phyloP scores from a whole-genome alignment of 257 asterid genomes.

The Solanum bukasovii region DNA sequence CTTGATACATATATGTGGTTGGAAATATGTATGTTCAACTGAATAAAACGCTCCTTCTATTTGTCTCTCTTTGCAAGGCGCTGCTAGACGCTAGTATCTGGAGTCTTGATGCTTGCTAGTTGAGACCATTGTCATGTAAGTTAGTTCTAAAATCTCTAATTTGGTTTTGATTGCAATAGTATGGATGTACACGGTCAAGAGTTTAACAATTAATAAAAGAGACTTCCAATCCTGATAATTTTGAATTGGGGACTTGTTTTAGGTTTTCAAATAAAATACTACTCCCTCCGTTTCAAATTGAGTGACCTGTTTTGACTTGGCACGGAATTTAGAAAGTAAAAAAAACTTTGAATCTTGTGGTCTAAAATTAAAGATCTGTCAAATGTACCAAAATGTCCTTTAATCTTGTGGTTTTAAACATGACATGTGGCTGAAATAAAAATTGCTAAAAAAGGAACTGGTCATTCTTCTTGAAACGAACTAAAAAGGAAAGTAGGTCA shows the following conservation, averaged over 20 bases:
- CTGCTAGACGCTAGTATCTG: background rate
- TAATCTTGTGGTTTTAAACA: background rate
- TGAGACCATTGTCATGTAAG: background rate
- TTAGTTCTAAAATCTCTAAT: background rate
- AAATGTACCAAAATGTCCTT: background rate
- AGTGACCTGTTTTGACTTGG: background rate
- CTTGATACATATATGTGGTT: background rate
- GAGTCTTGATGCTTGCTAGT: background rate
- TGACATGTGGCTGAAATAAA: background rate
- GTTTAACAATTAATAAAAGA: background rate
- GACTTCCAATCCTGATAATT: background rate
- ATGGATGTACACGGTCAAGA: background rate
- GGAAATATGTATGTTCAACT: background rate
- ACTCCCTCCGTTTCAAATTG: background rate
- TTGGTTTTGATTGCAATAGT: background rate
- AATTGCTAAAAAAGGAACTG: background rate
- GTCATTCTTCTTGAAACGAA: background rate
- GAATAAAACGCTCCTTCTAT: background rate
- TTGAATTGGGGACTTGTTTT: background rate
- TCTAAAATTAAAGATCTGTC: background rate
- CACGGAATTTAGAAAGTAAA: background rate
- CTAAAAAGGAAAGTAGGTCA: background rate
- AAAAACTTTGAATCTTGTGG: background rate
- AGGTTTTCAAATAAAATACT: background rate
- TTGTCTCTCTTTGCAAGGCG: background rate